Evolutionary conservation across 169 alveolate species (phyloP), one percentile per base, ranked within the genome.

Genomic region (Eimeria tenella): DNA sequence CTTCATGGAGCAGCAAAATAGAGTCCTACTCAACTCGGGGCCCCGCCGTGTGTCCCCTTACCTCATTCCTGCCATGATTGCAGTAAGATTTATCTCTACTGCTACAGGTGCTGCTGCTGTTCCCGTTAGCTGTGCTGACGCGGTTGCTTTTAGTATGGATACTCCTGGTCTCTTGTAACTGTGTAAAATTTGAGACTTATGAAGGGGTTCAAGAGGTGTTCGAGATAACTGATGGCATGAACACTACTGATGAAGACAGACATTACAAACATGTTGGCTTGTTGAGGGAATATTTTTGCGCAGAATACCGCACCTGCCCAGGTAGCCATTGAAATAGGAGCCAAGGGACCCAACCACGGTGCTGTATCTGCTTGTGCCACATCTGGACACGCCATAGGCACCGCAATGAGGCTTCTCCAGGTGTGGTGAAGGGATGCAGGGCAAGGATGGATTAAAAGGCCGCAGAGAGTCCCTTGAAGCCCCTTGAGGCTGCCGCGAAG

Each of bases 281-380:
- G 55, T 42, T 73, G 55, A 1, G 83, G 55, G n/a, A 11, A 58
- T 31, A 31, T 31, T 31, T 25, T 79, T 13, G 53, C 23, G 49
- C 93, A 83, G 77, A 96, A 96, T 86, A 96, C 97, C 19, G 96
- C 97, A 49, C 90, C 97, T 10, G 97, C 96, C 11, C 70, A 86
- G 62, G 96, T 96, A 62, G 95, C 97, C n/a, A 95, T 96, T 55
- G 97, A 96, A 77, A 65, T 93, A 60, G 93, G 94, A 55, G 94
- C 96, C 50, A 84, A 95, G 90, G 97, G 97, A 0, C 96, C 96
- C 52, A 95, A 96, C 71, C 93, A 94, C 75, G 97, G 97, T 4
- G 95, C 94, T 90, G 91, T 93, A 93, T 95, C 96, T 92, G 98
- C 98, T 6, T 96, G 98, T 94, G 98, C 98, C 55, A 96, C 98